phyloP scores from a whole-genome alignment of 805 yeast species.

The Teunomyces gatunensis region DNA sequence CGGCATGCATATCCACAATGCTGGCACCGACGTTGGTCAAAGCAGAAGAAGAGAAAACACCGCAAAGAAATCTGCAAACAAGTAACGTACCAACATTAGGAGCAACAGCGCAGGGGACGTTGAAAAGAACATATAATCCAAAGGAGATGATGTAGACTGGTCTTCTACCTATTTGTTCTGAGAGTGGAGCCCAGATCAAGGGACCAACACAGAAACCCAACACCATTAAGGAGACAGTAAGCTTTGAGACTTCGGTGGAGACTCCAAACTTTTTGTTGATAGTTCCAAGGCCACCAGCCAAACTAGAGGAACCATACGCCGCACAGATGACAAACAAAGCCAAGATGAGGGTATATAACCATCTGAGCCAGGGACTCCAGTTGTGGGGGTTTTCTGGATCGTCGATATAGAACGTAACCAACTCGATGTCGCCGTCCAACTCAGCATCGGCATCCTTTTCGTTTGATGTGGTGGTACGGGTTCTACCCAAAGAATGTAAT shows the following conservation, averaged over 20 bases:
- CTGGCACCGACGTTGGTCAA: slow-evolving; percentile 88
- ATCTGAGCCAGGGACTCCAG: slow-evolving; percentile 59
- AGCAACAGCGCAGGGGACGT: slow-evolving; percentile 83
- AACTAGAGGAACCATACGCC: slow-evolving; percentile 90
- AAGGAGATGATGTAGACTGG: slow-evolving; percentile 79
- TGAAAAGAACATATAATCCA: slow-evolving; percentile 70
- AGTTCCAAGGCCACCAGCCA: slow-evolving; percentile 78
- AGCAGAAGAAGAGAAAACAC: slow-evolving; percentile 82
- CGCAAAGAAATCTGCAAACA: slow-evolving; percentile 83
- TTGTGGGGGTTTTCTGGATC: slow-evolving; percentile 92
- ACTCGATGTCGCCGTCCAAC: slow-evolving; percentile 54
- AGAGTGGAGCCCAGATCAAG: slow-evolving; percentile 82
- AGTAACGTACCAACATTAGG: slow-evolving; percentile 78
- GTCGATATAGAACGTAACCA: slow-evolving; percentile 73
- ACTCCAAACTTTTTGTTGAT: slow-evolving; percentile 67
- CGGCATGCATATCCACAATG: slow-evolving; percentile 81
- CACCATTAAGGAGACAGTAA: slow-evolving; percentile 85
- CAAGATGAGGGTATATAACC: slow-evolving; percentile 66
- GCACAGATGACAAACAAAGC: slow-evolving; percentile 80
- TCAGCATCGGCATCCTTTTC: slow-evolving; percentile 13
- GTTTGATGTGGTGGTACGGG: slow-evolving; percentile 14
- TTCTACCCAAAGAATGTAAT: slow-evolving; percentile 64
- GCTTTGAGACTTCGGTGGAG: slow-evolving; percentile 71
- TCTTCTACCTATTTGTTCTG: slow-evolving; percentile 83
- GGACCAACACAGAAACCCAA: slow-evolving; percentile 88